These are phyloP conservation scores for Auricularia heimuer DNA, from an alignment of 768 basidiomycete genomes.

Conservation along the genomic window DNA sequence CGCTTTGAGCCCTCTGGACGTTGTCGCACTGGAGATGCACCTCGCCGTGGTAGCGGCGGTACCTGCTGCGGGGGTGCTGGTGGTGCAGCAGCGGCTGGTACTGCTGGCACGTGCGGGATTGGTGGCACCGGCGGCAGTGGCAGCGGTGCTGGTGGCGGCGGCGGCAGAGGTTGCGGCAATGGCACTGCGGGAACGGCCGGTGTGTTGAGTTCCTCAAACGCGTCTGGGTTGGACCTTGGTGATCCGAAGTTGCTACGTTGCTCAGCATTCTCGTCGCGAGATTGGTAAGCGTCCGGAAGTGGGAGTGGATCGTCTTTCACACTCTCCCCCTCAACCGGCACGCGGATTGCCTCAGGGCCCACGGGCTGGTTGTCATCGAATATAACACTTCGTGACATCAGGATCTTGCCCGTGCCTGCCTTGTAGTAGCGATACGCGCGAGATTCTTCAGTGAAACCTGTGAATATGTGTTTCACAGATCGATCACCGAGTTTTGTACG, in stretches of 20 bases:
- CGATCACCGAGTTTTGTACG: background rate
- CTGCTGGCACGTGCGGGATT: too few relatives aligned
- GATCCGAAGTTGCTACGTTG: background rate
- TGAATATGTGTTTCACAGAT: background rate
- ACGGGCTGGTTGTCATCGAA: background rate
- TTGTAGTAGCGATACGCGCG: background rate
- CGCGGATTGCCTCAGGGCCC: background rate
- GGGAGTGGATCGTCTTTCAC: background rate
- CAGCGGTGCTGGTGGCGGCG: too few relatives aligned
- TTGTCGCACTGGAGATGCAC: background rate
- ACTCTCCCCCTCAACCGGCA: constrained; percentile 1
- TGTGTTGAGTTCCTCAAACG: background rate
- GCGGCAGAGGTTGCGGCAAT: too few relatives aligned
- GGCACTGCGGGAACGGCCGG: background rate
- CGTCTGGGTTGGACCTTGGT: background rate
- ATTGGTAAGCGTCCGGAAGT: too few relatives aligned
- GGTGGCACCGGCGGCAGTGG: too few relatives aligned
- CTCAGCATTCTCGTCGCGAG: too few relatives aligned
- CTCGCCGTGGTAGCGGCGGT: too few relatives aligned
- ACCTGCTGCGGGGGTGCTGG: background rate
- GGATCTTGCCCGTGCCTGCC: background rate
- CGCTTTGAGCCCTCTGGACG: background rate
- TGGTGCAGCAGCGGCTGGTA: background rate
- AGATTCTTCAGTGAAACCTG: background rate
- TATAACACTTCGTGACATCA: background rate